Percentiles rank a stretch among this genome's conserved stretches.
phyloP scores from a whole-genome alignment of 768 basidiomycete species.

The Psilocybe sp. region DNA sequence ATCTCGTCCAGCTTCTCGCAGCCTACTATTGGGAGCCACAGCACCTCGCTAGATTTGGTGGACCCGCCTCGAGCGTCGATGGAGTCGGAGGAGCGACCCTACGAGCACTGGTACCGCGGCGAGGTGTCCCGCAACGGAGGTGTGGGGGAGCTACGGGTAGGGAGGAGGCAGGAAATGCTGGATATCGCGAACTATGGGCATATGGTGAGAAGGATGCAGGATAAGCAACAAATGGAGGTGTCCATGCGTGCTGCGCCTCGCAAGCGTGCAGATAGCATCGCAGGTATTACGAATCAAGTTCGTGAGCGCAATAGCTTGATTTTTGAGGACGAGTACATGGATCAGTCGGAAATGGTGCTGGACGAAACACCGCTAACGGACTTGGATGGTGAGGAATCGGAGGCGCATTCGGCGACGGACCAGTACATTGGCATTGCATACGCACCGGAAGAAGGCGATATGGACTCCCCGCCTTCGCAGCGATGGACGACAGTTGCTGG shows the following conservation, averaged over 20 bases:
- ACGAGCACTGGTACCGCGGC: constrained; percentile 89
- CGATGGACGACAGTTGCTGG: constrained; percentile 18
- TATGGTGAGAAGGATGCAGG: constrained; percentile 35
- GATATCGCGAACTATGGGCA: constrained; percentile 88
- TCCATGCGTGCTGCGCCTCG: constrained; percentile 22
- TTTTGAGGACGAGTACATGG: constrained; percentile 57
- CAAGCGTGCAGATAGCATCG: constrained; percentile 67
- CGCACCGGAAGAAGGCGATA: constrained; percentile 22
- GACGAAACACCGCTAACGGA: constrained; percentile 79
- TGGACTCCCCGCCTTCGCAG: constrained; percentile 13
- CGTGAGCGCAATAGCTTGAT: constrained; percentile 64
- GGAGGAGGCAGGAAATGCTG: constrained; percentile 76
- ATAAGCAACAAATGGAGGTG: constrained; percentile 14
- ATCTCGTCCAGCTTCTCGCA: constrained; percentile 41
- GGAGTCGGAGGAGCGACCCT: constrained; percentile 81
- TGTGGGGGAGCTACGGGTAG: constrained; percentile 81
- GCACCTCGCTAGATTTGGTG: too few relatives aligned
- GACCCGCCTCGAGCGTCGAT: constrained; percentile 54
- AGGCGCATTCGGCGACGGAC: constrained; percentile 33
- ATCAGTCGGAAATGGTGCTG: constrained; percentile 52
- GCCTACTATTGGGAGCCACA: constrained; percentile 1
- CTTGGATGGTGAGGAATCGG: constrained; percentile 56
- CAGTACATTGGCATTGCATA: constrained; percentile 22
- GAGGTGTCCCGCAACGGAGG: constrained; percentile 85
- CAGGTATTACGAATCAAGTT: constrained; percentile 49